phyloP scores from a whole-genome alignment of 345 rosid genomes.

The Citrus unshiu region DNA sequence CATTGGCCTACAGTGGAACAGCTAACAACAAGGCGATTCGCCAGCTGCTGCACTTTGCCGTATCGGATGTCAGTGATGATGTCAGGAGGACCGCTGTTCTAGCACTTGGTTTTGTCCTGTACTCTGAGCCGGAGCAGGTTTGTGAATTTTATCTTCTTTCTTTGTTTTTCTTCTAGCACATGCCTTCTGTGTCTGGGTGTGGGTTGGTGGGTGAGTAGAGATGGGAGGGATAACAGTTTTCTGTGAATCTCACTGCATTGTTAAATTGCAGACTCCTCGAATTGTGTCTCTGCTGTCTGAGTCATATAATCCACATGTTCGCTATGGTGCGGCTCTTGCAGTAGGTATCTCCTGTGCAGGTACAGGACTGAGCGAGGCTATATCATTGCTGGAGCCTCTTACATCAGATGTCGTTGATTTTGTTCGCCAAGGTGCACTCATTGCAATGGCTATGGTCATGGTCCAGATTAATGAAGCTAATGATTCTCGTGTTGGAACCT shows the following conservation, averaged over 20 bases:
- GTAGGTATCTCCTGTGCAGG: constrained; percentile 99
- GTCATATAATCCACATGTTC: constrained; percentile 98
- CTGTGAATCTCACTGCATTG: constrained; percentile 9
- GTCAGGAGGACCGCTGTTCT: constrained; percentile 98
- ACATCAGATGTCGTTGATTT: constrained; percentile 98
- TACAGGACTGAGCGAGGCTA: constrained; percentile 98
- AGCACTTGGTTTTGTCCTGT: constrained; percentile 97
- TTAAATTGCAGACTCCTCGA: constrained; percentile 77
- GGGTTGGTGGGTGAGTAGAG: not conserved
- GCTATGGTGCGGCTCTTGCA: constrained; percentile 99
- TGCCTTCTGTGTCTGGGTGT: not conserved
- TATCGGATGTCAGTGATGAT: constrained; percentile 97
- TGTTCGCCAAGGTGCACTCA: constrained; percentile 99
- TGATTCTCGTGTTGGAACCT: constrained; percentile 95
- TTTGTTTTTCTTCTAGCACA: not conserved
- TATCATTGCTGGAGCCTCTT: constrained; percentile 94
- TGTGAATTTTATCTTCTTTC: not conserved
- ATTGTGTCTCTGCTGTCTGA: constrained; percentile 94
- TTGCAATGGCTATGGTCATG: constrained; percentile 99
- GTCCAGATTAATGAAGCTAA: constrained; percentile 92
- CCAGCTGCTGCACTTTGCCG: constrained; percentile 98
- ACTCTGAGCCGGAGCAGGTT: constrained; percentile 98
- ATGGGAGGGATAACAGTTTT: not conserved
- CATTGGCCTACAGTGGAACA: constrained; percentile 96
- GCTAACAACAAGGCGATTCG: constrained; percentile 99